Conservation (phyloP, 163 green algal genomes). For the Trebouxiophyceae sp. region DNA sequence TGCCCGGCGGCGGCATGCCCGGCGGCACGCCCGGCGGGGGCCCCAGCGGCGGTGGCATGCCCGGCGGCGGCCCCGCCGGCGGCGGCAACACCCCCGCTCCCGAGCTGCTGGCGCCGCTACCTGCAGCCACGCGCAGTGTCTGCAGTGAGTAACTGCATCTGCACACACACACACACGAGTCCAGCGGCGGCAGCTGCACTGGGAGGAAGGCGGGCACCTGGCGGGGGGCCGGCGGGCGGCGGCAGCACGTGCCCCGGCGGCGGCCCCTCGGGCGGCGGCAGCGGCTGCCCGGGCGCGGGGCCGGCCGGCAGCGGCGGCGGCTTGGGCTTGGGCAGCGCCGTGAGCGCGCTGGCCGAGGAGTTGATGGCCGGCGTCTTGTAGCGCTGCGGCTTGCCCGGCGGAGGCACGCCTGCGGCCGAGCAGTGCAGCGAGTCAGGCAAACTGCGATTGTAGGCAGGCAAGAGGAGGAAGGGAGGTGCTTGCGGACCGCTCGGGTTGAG, state of each 20-base stretch:
- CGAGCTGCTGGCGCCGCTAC: background rate
- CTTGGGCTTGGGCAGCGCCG: conserved; percentile 47
- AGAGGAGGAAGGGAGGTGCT: background rate
- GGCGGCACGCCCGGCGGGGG: conserved; percentile 20
- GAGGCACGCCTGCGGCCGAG: conserved; percentile 9
- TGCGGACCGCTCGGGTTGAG: conserved; percentile 58
- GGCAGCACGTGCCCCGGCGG: conserved; percentile 15
- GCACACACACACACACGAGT: no score
- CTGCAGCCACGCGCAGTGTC: background rate
- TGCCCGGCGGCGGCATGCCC: conserved; percentile 19
- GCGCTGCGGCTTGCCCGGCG: conserved; percentile 51
- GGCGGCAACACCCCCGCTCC: conserved; percentile 5
- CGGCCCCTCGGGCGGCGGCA: conserved; percentile 22
- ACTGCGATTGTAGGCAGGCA: background rate
- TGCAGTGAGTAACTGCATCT: no score
- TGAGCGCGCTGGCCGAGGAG: conserved; percentile 33
- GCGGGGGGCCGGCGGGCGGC: conserved; percentile 1
- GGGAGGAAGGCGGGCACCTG: background rate
- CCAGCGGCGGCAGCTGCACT: no score
- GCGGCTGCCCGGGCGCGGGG: conserved; percentile 29
- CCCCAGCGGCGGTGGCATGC: conserved; percentile 18
- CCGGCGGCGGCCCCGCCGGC: conserved; percentile 14
- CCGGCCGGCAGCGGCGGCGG: conserved; percentile 55
- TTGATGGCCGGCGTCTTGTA: conserved; percentile 24
- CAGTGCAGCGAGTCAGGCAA: background rate